A percentile compares a stretch with the other conserved stretches of the same genome.
Evolutionary conservation across 2,329 filamentous ascomycete species (phyloP).

Genomic region (Xylaria sp.): DNA sequence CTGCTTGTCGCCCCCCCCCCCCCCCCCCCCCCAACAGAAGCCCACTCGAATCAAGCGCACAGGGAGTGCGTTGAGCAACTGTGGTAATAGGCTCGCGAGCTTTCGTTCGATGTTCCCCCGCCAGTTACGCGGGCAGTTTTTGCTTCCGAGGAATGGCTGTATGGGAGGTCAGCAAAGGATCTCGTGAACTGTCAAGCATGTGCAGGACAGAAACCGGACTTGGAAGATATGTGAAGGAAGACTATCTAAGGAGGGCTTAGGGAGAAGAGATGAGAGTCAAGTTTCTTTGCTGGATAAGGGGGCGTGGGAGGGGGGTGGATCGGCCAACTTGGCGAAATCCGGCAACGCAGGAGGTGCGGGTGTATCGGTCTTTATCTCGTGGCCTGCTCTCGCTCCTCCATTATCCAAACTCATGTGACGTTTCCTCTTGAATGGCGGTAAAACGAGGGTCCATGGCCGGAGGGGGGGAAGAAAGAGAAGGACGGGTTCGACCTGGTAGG

Average conservation of each 20-base stretch:
- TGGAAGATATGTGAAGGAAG: slow-evolving; percentile 32
- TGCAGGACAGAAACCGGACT: slow-evolving; percentile 27
- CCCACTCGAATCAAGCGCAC: slow-evolving; percentile 26
- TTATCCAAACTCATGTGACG: no score
- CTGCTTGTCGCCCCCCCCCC: slow-evolving; percentile 28
- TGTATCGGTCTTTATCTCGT: no score
- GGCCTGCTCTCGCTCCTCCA: no score
- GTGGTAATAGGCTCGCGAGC: slow-evolving; percentile 15
- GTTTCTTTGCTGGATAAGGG: slow-evolving; percentile 26
- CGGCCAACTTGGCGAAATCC: no score
- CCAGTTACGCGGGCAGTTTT: slow-evolving; percentile 19
- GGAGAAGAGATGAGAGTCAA: slow-evolving; percentile 16
- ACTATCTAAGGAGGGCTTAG: slow-evolving; percentile 29
- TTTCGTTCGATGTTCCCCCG: slow-evolving; percentile 20
- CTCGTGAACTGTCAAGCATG: slow-evolving; percentile 21
- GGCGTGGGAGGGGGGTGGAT: no score
- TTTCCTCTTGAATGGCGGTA: no score
- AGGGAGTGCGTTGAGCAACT: slow-evolving; percentile 29
- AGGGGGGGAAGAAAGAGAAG: no score
- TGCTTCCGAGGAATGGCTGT: slow-evolving; percentile 32
- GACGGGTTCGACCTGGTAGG: no score
- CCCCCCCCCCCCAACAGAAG: slow-evolving; percentile 27
- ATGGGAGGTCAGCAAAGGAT: slow-evolving; percentile 31
- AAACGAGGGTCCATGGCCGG: no score
- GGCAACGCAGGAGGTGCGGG: slow-evolving; percentile 19